Percentiles rank a stretch among this genome's conserved stretches.
phyloP scores from a whole-genome alignment of 228 moss, liverwort and hornwort genomes.

The Sphagnum magellanicum region DNA sequence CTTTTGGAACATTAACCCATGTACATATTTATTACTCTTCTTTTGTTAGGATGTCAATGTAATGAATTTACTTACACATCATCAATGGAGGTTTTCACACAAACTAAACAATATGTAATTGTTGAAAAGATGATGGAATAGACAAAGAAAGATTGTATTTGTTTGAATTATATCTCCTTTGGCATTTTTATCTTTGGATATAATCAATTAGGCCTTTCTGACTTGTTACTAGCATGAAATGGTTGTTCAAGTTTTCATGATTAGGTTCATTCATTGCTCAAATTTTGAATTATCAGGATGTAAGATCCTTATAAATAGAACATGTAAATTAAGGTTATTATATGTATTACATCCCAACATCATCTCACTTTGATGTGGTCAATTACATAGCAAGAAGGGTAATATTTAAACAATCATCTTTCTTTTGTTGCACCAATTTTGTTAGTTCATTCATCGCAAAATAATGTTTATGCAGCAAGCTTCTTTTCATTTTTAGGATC shows the following conservation, averaged over 20 bases:
- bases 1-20: background rate
- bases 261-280: background rate
- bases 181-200: slow-evolving; percentile 53
- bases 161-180: slow-evolving; percentile 35
- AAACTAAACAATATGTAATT: slow-evolving; percentile 27
- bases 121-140: slow-evolving; percentile 39
- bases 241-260: background rate
- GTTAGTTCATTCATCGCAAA: no score
- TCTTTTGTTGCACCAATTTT: no score
- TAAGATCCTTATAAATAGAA: background rate
- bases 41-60: slow-evolving; percentile 42
- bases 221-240: no score
- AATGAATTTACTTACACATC: slow-evolving; percentile 50
- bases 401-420: no score
- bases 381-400: no score
- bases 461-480: no score
- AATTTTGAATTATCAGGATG: no score
- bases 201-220: slow-evolving; percentile 29
- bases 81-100: slow-evolving; percentile 44
- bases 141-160: slow-evolving; percentile 40
- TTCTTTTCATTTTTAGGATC: no score
- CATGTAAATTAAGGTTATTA: no score
- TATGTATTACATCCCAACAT: no score
- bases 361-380: no score
- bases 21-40: background rate